Conservation (phyloP, 2,329 filamentous ascomycete genomes). For the Blastomyces emzantsi region DNA sequence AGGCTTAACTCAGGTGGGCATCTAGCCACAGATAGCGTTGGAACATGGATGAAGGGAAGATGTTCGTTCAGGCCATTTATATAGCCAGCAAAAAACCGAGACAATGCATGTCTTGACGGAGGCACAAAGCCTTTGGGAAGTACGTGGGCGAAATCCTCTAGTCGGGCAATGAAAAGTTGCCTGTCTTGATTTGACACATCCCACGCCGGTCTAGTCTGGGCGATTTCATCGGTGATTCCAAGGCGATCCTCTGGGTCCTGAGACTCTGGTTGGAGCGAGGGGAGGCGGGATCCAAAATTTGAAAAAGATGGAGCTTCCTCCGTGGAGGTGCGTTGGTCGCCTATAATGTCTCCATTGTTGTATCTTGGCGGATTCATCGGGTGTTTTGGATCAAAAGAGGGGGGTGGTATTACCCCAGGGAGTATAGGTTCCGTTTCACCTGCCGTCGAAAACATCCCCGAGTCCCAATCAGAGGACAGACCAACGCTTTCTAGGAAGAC, state of each 20-base stretch:
- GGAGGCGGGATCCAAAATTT: conserved; percentile 41
- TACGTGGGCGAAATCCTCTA: conserved; percentile 39
- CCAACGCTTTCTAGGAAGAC: conserved; percentile 43
- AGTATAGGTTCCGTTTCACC: conserved; percentile 33
- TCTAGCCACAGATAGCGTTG: conserved; percentile 39
- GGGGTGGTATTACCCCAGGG: conserved; percentile 27
- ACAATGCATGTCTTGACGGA: conserved; percentile 42
- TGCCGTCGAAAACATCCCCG: conserved; percentile 37
- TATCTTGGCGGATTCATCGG: conserved; percentile 26
- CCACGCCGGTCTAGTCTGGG: conserved; percentile 36
- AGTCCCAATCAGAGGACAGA: conserved; percentile 42
- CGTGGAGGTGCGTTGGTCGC: conserved; percentile 29
- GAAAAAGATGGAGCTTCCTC: conserved; percentile 40
- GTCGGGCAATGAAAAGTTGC: conserved; percentile 36
- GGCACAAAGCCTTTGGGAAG: conserved; percentile 41
- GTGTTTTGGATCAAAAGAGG: conserved; percentile 30
- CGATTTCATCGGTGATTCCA: conserved; percentile 33
- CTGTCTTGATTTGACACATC: conserved; percentile 41
- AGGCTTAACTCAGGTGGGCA: conserved; percentile 43
- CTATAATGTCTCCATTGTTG: conserved; percentile 33
- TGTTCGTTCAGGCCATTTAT: conserved; percentile 45
- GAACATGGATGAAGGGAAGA: conserved; percentile 44
- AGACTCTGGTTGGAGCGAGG: conserved; percentile 40
- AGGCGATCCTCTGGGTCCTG: conserved; percentile 38
- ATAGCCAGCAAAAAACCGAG: conserved; percentile 44